Conservation (phyloP, 176 grass and related monocot species). For the Oryza glaberrima region DNA sequence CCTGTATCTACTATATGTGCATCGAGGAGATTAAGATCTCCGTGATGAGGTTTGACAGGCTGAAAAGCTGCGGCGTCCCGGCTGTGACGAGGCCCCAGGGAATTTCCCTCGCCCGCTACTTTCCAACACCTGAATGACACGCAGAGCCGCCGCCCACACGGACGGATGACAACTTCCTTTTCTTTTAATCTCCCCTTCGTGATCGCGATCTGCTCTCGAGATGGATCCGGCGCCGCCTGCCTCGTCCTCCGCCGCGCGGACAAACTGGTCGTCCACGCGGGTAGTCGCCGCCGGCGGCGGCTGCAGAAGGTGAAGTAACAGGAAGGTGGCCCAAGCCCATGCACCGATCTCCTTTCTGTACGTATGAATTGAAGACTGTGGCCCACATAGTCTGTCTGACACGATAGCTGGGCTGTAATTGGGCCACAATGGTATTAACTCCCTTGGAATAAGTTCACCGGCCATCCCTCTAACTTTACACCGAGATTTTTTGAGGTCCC, state of each 20-base stretch:
- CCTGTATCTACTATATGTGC: too few relatives aligned
- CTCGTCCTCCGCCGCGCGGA: neutral
- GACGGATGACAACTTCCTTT: neutral
- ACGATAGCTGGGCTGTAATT: neutral
- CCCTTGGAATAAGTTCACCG: too few relatives aligned
- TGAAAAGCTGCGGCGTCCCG: conserved; percentile 3
- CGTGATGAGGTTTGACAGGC: conserved; percentile 25
- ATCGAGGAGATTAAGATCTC: conserved; percentile 10
- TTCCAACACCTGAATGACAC: conserved; percentile 7
- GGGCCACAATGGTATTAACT: neutral
- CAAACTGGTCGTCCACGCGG: neutral
- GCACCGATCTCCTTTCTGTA: too few relatives aligned
- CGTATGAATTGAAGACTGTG: neutral
- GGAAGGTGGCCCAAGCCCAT: neutral
- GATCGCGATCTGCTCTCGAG: conserved; percentile 21
- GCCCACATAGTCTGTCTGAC: neutral
- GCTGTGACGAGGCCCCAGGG: conserved; percentile 25
- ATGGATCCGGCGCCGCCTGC: neutral
- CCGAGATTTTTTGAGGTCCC: too few relatives aligned
- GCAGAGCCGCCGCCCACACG: neutral
- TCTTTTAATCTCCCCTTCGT: neutral
- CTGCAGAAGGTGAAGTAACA: neutral
- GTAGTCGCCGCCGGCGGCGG: neutral
- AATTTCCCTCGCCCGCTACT: conserved; percentile 31
- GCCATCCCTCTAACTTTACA: too few relatives aligned